Conservation (phyloP, 2,329 filamentous ascomycete species). For the Xylaria sp. region DNA sequence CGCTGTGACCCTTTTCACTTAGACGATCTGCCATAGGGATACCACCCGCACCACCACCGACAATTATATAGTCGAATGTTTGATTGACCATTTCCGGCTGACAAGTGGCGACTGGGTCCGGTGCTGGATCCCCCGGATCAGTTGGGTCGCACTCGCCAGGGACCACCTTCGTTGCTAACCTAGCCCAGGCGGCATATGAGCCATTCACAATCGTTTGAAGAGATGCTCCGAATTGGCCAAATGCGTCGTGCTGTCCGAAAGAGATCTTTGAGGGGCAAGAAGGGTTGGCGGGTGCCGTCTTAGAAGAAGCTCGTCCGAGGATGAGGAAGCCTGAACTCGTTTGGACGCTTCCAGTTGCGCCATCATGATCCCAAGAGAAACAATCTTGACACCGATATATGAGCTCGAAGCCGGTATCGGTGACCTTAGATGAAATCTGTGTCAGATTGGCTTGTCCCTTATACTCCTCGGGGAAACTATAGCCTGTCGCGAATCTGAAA, state of each 20-base stretch:
- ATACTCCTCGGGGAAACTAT: conserved; percentile 68
- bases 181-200: conserved; percentile 57
- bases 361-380: conserved; percentile 65
- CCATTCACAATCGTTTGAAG: conserved; percentile 49
- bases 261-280: conserved; percentile 57
- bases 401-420: conserved; percentile 67
- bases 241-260: conserved; percentile 66
- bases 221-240: conserved; percentile 63
- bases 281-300: conserved; percentile 55
- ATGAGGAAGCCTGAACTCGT: conserved; percentile 59
- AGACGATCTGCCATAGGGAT: conserved; percentile 70
- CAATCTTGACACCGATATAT: conserved; percentile 73
- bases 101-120: conserved; percentile 38
- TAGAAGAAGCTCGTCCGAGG: conserved; percentile 67
- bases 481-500: conserved; percentile 69
- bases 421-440: conserved; percentile 68
- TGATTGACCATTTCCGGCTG: conserved; percentile 50
- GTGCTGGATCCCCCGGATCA: conserved; percentile 40
- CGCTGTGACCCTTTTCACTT: conserved; percentile 71
- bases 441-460: conserved; percentile 71
- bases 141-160: conserved; percentile 49
- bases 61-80: conserved; percentile 69
- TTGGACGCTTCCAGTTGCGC: conserved; percentile 55
- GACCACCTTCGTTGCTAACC: conserved; percentile 56
- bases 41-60: conserved; percentile 70